phyloP scores from a whole-genome alignment of 2,329 filamentous ascomycete species.

The Lachnum nothofagi region DNA sequence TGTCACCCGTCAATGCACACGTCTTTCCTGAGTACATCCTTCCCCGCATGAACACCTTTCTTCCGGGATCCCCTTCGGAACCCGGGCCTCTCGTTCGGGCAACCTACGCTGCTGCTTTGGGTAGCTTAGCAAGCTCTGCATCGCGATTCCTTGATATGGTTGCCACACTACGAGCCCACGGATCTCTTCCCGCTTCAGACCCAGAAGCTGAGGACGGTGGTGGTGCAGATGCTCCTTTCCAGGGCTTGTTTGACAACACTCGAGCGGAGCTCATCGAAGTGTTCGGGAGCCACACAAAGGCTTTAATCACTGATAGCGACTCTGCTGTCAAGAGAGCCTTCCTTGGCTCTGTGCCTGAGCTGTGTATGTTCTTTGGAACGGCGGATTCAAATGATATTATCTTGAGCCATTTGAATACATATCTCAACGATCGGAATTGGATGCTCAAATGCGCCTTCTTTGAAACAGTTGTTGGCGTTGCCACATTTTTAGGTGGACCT shows the following conservation, averaged over 20 bases:
- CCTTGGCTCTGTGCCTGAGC: slow-evolving; percentile 79
- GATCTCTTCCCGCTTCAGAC: slow-evolving; percentile 70
- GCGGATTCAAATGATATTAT: slow-evolving; percentile 94
- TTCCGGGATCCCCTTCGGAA: slow-evolving; percentile 46
- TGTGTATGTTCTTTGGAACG: slow-evolving; percentile 93
- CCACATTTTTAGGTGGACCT: slow-evolving; percentile 80
- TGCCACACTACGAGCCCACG: slow-evolving; percentile 78
- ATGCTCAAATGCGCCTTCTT: slow-evolving; percentile 95
- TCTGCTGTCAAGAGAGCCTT: slow-evolving; percentile 85
- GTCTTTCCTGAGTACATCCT: slow-evolving; percentile 65
- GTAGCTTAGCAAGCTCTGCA: slow-evolving; percentile 80
- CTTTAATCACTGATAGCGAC: slow-evolving; percentile 80
- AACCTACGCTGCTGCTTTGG: slow-evolving; percentile 88
- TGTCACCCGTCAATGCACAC: slow-evolving; percentile 71
- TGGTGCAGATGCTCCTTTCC: slow-evolving; percentile 65
- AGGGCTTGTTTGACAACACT: slow-evolving; percentile 83
- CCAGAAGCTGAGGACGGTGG: slow-evolving; percentile 71
- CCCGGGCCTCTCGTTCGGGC: slow-evolving; percentile 71
- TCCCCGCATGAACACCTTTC: slow-evolving; percentile 57
- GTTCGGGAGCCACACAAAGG: slow-evolving; percentile 84
- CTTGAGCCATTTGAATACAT: slow-evolving; percentile 91
- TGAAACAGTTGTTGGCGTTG: slow-evolving; percentile 88
- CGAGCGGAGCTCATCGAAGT: slow-evolving; percentile 74
- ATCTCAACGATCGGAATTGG: slow-evolving; percentile 95
- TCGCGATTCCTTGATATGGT: slow-evolving; percentile 85